These are phyloP conservation scores for Trichoderma sp. DNA, from an alignment of 2,329 filamentous ascomycete genomes.

Conservation along the genomic window DNA sequence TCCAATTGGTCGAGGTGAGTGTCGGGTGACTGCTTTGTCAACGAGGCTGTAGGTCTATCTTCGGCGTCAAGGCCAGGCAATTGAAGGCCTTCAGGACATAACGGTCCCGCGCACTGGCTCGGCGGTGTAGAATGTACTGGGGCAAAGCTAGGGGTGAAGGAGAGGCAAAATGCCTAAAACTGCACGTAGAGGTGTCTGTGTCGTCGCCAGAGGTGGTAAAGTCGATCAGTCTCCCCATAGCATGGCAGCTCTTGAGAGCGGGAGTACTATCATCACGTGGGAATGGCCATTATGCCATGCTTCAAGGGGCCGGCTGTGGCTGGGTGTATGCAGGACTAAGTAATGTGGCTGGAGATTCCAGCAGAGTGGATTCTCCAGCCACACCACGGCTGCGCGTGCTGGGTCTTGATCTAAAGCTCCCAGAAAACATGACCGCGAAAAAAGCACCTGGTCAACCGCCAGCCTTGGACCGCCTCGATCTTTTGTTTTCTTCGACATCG, in stretches of 20 bases:
- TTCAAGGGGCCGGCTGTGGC: conserved; percentile 4
- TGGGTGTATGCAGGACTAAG: background rate
- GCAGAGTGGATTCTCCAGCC: conserved; percentile 5
- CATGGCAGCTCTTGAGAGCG: conserved; percentile 17
- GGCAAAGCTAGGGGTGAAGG: background rate
- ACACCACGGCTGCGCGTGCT: conserved; percentile 29
- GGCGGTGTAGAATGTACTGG: background rate
- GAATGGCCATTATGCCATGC: background rate
- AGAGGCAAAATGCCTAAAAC: background rate
- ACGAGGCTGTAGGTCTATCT: background rate
- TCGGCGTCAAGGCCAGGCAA: conserved; percentile 20
- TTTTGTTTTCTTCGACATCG: conserved; percentile 19
- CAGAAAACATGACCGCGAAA: conserved; percentile 28
- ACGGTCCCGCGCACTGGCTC: background rate
- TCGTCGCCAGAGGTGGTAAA: background rate
- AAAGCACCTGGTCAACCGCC: conserved; percentile 24
- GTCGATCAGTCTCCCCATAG: conserved; percentile 1
- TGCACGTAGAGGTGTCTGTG: background rate
- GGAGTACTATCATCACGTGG: conserved; percentile 26
- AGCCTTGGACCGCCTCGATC: conserved; percentile 18
- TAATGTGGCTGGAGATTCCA: background rate
- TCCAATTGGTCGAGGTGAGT: conserved; percentile 13
- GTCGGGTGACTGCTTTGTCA: background rate
- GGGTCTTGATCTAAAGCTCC: conserved; percentile 16
- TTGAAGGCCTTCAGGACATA: conserved; percentile 18